Conservation (phyloP, 768 basidiomycete species). For the Coprinopsis strossmayeri region DNA sequence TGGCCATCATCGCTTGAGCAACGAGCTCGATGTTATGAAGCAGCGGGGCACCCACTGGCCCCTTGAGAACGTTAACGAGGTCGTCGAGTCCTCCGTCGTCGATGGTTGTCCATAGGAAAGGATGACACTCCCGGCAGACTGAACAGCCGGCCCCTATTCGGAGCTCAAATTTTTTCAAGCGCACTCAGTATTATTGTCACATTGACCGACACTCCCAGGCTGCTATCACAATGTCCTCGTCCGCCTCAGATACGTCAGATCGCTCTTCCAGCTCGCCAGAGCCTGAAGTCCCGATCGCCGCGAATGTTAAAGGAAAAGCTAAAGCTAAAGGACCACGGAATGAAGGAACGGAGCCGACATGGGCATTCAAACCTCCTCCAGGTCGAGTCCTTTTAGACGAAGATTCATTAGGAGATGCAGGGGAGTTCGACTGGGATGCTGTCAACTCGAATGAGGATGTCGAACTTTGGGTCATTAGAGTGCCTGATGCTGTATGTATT, state of each 20-base stretch:
- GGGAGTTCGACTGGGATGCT: conserved; percentile 64
- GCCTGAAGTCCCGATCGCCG: conserved; percentile 26
- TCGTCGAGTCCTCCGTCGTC: too few species aligned
- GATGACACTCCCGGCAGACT: neutral
- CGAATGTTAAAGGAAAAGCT: conserved; percentile 46
- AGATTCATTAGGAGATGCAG: conserved; percentile 41
- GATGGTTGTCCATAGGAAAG: conserved; percentile 5
- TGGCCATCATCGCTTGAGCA: too few species aligned
- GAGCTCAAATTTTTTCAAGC: neutral
- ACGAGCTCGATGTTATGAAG: too few species aligned
- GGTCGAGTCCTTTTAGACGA: conserved; percentile 37
- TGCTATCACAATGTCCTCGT: neutral
- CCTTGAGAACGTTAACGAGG: too few species aligned
- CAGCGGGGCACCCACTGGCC: too few species aligned
- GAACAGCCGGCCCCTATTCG: neutral
- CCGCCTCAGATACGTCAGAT: neutral
- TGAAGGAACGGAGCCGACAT: conserved; percentile 47
- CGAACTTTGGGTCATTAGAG: conserved; percentile 67
- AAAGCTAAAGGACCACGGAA: conserved; percentile 29
- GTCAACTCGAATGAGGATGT: conserved; percentile 48
- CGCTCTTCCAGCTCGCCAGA: neutral
- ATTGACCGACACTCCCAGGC: too few species aligned
- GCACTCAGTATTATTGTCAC: neutral
- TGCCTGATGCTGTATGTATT: conserved; percentile 62
- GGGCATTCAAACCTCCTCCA: conserved; percentile 55